Evolutionary conservation across 352 stramenopile species (phyloP).

Genomic region (Pythium phragmitis): DNA sequence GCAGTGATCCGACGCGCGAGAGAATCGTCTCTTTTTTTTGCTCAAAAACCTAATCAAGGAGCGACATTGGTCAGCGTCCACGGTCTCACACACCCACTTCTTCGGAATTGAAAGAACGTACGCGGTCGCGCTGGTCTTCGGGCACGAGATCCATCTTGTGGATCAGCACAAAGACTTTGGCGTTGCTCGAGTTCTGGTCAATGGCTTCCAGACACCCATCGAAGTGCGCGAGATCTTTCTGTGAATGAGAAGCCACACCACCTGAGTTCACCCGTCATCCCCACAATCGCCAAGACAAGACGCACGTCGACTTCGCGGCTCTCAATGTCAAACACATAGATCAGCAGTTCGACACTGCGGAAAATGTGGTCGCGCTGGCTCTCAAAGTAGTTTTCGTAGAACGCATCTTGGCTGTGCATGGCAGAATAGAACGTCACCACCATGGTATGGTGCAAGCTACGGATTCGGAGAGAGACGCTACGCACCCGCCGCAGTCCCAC

Average conservation of each 20-base stretch:
- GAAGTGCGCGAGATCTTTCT: slow-evolving; percentile 99
- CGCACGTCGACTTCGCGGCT: slow-evolving; percentile 72
- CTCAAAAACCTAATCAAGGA: slow-evolving; percentile 85
- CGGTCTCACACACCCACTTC: slow-evolving; percentile 83
- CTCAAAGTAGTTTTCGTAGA: slow-evolving; percentile 99
- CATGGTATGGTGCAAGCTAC: neutral
- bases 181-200: slow-evolving; percentile 97
- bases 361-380: slow-evolving; percentile 99
- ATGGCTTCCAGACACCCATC: slow-evolving; percentile 97
- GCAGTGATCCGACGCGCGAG: slow-evolving; percentile 85
- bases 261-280: neutral
- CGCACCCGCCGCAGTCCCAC: slow-evolving; percentile 98
- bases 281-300: neutral
- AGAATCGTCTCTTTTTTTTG: slow-evolving; percentile 94
- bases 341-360: slow-evolving; percentile 96
- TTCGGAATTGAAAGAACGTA: slow-evolving; percentile 30
- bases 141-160: slow-evolving; percentile 99
- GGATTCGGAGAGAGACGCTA: neutral
- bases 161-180: slow-evolving; percentile 98
- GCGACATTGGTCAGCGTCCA: neutral
- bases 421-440: neutral
- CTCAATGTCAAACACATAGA: slow-evolving; percentile 99
- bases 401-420: slow-evolving; percentile 93
- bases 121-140: slow-evolving; percentile 77
- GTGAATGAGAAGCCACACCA: slow-evolving; percentile 3